Evolutionary conservation across 2,329 filamentous ascomycete genomes (phyloP).

Genomic region (Fusarium siculi): DNA sequence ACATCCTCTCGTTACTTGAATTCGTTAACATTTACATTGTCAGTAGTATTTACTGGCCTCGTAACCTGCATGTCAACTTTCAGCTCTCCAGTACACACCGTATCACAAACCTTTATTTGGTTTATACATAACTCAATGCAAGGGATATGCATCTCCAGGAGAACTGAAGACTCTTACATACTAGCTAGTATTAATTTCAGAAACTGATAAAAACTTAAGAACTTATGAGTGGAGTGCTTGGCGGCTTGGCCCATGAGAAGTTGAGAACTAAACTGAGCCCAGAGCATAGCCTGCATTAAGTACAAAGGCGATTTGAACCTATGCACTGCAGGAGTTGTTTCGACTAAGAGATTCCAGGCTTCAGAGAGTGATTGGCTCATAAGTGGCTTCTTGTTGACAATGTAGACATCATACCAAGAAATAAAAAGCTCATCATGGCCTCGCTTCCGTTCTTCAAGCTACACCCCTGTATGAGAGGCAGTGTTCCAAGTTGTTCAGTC

Average conservation of each 20-base stretch:
- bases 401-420: not conserved
- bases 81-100: accelerated
- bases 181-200: accelerated
- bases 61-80: accelerated
- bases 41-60: accelerated
- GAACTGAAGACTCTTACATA: accelerated
- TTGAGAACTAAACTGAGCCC: not conserved
- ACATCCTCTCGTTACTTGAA: accelerated
- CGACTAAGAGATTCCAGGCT: accelerated
- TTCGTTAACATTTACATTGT: accelerated
- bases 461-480: accelerated
- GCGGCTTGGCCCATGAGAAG: not conserved
- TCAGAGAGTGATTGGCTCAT: not conserved
- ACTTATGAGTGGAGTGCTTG: not conserved
- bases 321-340: accelerated
- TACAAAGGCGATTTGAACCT: not conserved
- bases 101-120: too few relatives aligned
- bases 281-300: not conserved
- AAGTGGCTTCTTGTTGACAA: not conserved
- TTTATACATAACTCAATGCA: not conserved
- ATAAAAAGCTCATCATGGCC: not conserved
- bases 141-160: accelerated
- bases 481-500: accelerated
- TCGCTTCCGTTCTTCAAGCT: accelerated
- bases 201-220: accelerated